A percentile compares a stretch with the other conserved stretches of the same genome.
Evolutionary conservation across 2,329 filamentous ascomycete genomes (phyloP).

Genomic region (Verticillium longisporum): DNA sequence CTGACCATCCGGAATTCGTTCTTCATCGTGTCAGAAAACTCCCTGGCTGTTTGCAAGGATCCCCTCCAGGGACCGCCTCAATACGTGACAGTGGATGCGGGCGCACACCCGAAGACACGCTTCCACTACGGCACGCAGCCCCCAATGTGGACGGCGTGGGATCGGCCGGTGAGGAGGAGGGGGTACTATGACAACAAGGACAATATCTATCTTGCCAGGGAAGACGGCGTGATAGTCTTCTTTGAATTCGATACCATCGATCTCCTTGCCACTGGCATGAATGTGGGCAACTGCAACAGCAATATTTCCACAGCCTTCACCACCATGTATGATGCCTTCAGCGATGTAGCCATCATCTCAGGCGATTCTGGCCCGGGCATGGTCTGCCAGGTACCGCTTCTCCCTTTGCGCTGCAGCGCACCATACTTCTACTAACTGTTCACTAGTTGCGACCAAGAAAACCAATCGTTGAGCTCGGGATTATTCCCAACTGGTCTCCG

Average conservation of each 20-base stretch:
- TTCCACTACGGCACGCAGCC: slow-evolving; percentile 37
- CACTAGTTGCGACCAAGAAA: slow-evolving; percentile 10
- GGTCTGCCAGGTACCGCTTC: slow-evolving; percentile 56
- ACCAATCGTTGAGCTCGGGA: slow-evolving; percentile 23
- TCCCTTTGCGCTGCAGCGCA: neutral
- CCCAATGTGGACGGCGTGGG: slow-evolving; percentile 80
- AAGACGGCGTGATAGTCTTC: slow-evolving; percentile 76
- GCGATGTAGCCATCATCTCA: slow-evolving; percentile 73
- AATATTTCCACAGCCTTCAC: slow-evolving; percentile 80
- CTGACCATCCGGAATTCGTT: slow-evolving; percentile 66
- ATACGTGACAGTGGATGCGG: slow-evolving; percentile 37
- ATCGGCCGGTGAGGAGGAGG: slow-evolving; percentile 63
- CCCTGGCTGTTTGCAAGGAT: slow-evolving; percentile 50
- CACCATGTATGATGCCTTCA: slow-evolving; percentile 58
- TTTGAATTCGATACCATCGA: slow-evolving; percentile 58
- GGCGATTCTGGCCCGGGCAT: slow-evolving; percentile 74
- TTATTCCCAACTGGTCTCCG: slow-evolving; percentile 58
- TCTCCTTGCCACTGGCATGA: slow-evolving; percentile 45
- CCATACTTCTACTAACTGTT: neutral
- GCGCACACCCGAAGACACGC: slow-evolving; percentile 30
- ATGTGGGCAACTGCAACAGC: slow-evolving; percentile 60
- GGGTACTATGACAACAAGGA: slow-evolving; percentile 60
- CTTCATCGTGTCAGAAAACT: slow-evolving; percentile 55
- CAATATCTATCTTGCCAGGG: slow-evolving; percentile 76
- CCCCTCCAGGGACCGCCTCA: slow-evolving; percentile 43